phyloP scores from a whole-genome alignment of 2,329 filamentous ascomycete species.

The Sordariomycetes sp. region DNA sequence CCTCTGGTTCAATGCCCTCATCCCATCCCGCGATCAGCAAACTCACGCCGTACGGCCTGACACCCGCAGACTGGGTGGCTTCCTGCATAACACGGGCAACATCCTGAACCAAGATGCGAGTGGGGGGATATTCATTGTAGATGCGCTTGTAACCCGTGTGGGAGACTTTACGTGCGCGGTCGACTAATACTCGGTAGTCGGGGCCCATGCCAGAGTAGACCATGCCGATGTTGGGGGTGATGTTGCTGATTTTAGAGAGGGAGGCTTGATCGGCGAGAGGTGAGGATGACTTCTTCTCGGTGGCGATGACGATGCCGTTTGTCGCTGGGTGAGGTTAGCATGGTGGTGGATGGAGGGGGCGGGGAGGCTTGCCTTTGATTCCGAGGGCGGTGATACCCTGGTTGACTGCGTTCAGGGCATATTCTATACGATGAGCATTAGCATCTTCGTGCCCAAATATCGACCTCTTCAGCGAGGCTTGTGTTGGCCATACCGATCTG shows the following conservation, averaged over 20 bases:
- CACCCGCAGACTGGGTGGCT: conserved; percentile 95
- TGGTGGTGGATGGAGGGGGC: not conserved
- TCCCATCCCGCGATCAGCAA: conserved; percentile 96
- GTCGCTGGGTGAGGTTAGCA: conserved; percentile 54
- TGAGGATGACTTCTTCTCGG: conserved; percentile 98
- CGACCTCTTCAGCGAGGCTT: conserved; percentile 2
- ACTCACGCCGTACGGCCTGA: conserved; percentile 92
- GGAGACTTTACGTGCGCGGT: conserved; percentile 95
- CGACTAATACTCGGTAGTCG: conserved; percentile 94
- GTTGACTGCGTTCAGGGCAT: conserved; percentile 98
- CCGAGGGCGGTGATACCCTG: conserved; percentile 97
- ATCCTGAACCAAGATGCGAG: conserved; percentile 97
- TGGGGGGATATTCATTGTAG: conserved; percentile 99
- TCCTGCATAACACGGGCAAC: conserved; percentile 98
- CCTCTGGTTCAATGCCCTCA: conserved; percentile 85
- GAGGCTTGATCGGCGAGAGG: conserved; percentile 93
- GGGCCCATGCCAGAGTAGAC: conserved; percentile 99
- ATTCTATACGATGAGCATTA: conserved; percentile 52
- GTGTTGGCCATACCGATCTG: conserved; percentile 63
- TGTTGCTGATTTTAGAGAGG: conserved; percentile 92
- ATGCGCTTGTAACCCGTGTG: conserved; percentile 99
- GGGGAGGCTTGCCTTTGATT: conserved; percentile 70
- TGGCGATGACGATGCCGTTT: conserved; percentile 97
- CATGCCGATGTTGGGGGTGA: conserved; percentile 99
- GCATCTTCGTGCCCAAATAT: not conserved